Conservation (phyloP, 169 alveolate species). For the Blepharisma undulans region DNA sequence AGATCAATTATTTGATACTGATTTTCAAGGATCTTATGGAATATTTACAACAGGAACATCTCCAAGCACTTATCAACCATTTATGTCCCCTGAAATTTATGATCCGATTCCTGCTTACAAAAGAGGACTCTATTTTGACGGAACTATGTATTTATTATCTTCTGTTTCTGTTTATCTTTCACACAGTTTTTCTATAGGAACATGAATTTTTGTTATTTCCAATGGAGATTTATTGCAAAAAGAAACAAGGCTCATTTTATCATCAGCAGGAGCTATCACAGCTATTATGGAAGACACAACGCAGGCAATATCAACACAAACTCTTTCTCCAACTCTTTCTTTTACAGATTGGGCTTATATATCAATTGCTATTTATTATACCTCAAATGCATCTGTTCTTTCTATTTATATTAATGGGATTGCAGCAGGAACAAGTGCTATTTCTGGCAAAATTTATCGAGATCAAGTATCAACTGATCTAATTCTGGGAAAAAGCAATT, state of each 20-base stretch:
- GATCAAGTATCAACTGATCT: not conserved
- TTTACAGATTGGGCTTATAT: not conserved
- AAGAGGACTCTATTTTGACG: slow-evolving; percentile 16
- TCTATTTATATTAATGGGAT: not conserved
- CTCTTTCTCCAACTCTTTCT: not conserved
- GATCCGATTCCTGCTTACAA: not conserved
- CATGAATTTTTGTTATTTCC: not conserved
- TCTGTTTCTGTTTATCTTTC: not conserved
- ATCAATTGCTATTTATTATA: not conserved
- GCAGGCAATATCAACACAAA: not conserved
- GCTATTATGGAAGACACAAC: not conserved
- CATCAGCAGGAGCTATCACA: not conserved
- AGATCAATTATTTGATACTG: not conserved
- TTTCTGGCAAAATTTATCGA: not conserved
- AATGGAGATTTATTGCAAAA: not conserved
- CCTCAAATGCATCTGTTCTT: not conserved
- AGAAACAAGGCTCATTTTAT: not conserved
- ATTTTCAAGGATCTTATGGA: not conserved
- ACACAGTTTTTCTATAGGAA: not conserved
- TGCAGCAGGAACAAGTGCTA: not conserved
- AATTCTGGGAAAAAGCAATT: not conserved
- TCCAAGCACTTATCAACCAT: not conserved
- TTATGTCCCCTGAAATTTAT: not conserved
- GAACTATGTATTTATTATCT: not conserved
- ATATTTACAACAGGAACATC: not conserved